A percentile compares a stretch with the other conserved stretches of the same genome.
Conservation (phyloP, 2,329 filamentous ascomycete genomes). For the Fusarium odoratissimum region DNA sequence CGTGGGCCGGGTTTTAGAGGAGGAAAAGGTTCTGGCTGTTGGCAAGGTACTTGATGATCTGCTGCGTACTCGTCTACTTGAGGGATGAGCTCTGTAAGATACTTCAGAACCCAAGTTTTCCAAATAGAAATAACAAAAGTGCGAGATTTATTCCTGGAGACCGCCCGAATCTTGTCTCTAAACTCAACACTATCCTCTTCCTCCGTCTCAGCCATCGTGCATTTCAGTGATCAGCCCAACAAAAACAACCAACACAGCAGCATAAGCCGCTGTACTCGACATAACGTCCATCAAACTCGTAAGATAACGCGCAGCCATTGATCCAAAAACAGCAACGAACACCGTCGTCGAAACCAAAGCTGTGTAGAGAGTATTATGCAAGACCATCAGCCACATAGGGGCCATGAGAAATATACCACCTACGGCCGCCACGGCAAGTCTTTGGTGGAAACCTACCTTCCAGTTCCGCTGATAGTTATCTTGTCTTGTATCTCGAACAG, state of each 20-base stretch:
- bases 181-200: rapidly evolving
- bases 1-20: conserved; percentile 20
- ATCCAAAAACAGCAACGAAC: background rate
- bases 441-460: background rate
- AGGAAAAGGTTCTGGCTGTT: conserved; percentile 29
- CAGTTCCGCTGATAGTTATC: background rate
- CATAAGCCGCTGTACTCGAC: conserved; percentile 1
- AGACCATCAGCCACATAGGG: conserved; percentile 7
- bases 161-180: background rate
- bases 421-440: background rate
- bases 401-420: background rate
- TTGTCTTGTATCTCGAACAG: background rate
- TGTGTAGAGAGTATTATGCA: background rate
- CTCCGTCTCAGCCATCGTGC: background rate
- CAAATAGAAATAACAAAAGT: background rate
- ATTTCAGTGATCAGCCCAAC: background rate
- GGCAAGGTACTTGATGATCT: conserved; percentile 22
- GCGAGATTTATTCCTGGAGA: rapidly evolving
- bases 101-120: background rate
- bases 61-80: background rate
- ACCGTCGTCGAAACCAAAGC: background rate
- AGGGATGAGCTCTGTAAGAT: background rate
- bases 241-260: background rate
- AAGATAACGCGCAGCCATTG: background rate
- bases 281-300: background rate